Percentiles rank a stretch among this genome's conserved stretches.
phyloP scores from a whole-genome alignment of 1,139 yeast species.

The Debaryomyces coudertii region DNA sequence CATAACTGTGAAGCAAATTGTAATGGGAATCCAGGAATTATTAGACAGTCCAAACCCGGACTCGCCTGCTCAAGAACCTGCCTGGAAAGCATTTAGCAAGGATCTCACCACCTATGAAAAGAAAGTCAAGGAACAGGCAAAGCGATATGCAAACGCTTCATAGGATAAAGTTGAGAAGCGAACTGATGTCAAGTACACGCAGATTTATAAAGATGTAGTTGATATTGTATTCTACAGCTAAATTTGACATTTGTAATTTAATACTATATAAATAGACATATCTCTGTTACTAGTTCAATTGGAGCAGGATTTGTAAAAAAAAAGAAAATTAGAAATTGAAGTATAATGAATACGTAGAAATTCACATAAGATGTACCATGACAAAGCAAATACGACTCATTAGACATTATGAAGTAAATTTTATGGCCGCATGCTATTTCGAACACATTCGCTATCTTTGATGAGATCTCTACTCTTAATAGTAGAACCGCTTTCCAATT shows the following conservation, averaged over 20 bases:
- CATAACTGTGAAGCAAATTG: constrained; percentile 85
- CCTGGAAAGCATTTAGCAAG: constrained; percentile 82
- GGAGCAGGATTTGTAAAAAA: neutral
- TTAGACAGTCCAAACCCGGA: constrained; percentile 89
- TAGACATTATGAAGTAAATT: neutral
- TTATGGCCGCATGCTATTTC: neutral
- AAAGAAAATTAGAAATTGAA: neutral
- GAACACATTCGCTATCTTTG: constrained; percentile 26
- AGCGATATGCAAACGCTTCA: constrained; percentile 50
- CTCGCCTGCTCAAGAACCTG: constrained; percentile 97
- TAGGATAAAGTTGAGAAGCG: too few species aligned
- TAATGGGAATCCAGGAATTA: constrained; percentile 89
- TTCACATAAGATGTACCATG: neutral
- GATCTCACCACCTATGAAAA: constrained; percentile 71
- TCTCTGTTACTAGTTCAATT: neutral
- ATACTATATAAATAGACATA: constrained; percentile 4
- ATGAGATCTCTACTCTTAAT: constrained; percentile 47
- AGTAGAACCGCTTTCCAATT: constrained; percentile 32
- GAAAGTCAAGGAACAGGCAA: constrained; percentile 82
- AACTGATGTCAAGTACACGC: neutral
- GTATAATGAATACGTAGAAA: constrained; percentile 1
- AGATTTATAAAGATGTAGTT: constrained; percentile 1
- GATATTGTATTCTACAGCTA: constrained; percentile 1
- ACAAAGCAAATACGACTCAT: neutral
- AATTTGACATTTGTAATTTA: constrained; percentile 6